Base-by-base conservation (phyloP, 2,329 filamentous ascomycete species). In the Metarhizium brunneum region DNA sequence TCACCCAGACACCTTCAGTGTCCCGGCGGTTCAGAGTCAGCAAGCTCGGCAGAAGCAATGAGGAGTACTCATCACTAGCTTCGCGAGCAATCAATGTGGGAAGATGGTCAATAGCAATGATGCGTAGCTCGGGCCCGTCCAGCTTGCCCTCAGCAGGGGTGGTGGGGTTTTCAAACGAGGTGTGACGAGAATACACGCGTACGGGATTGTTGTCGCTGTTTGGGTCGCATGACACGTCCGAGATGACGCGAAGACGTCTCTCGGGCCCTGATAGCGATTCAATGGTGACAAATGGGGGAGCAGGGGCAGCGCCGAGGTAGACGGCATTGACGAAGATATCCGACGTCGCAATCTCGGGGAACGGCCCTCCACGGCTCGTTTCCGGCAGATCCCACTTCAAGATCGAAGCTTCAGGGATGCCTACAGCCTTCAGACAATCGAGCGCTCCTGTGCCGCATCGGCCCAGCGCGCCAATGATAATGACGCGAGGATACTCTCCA, bases 21-120 rank as follows among this genome's bases (percentile, higher is more conserved):
- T 58, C 45, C 36, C 56, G 56, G 25, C 52, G 50, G 18, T 56
- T 48, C 30, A 58, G 32, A 7, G 49, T 43, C 47, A 58, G 38
- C 11, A 58, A 47, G 11, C 36, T 51, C n/a, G 52, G 50, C 47
- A 32, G 43, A 18, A 58, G 48, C 10, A 52, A 43, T 10, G 47
- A 47, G 8, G 50, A 50, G 30, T 50, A 58, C 6, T 52, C 52
- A 20, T 96, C 91, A 47, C 85, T 90, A 30, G 90, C 86, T 74
- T 96, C 92, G 54, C 92, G 80, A 1, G 92, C 89, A 42, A 97
- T 78, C 62, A 96, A 81, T 54, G 84, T 87, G 4, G 90, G 90
- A 53, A 95, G 78, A 68, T 95, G 90, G 71, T 95, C 89, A 65
- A 95, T 94, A 69, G 84, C 87, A 71, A 96, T 95, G 63, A 96